Evolutionary conservation across 2,329 filamentous ascomycete genomes (phyloP), one percentile per base, ranked within the genome.

Genomic region (Phaeosphaeriaceae sp.): DNA sequence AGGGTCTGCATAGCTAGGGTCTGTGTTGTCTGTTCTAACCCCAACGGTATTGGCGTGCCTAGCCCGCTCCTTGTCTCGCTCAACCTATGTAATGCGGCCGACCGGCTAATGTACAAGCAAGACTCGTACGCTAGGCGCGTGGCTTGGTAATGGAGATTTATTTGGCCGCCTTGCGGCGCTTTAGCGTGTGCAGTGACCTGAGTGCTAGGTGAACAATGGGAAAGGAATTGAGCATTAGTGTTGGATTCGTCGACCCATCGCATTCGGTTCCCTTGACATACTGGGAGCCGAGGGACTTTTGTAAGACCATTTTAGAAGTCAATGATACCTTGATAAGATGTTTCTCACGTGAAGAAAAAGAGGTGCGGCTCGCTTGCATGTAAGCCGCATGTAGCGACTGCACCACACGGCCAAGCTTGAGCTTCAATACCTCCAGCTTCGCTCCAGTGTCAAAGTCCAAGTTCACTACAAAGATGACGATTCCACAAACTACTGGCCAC

Each of bases 401-500:
- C 31, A 13, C 31, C 6, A 13, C 13, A 3, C 31, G 31, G 31
- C 31, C 31, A 11, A 36, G 31, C 31, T 13, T 36, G 6, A 36
- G 31, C 31, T 3, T 36, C 31, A 15, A 36, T 36, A 36, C 7
- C 31, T 36, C 31, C 31, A 36, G 31, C 31, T 15, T 36, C 31
- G 13, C 31, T 11, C 13, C 31, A 3, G 31, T 36, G 31, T 11
- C 31, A 36, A 36, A 11, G 31, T 36, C 9, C 6, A 15, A 36
- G 31, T 36, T 15, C 31, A 31, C 40, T n/a, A 11, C 36, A 40
- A 44, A 33, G 31, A 44, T 53, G 49, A 22, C 45, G 21, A 7
- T 46, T 19, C 17, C 47, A 40, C 15, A 25, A 45, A 25, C 24
- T 57, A 19, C 27, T 51, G 24, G 51, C 25, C 42, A 64, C 54